Evolutionary conservation across 78 protist genomes (phyloP).

Genomic region (Dictyostelium capitatum): DNA sequence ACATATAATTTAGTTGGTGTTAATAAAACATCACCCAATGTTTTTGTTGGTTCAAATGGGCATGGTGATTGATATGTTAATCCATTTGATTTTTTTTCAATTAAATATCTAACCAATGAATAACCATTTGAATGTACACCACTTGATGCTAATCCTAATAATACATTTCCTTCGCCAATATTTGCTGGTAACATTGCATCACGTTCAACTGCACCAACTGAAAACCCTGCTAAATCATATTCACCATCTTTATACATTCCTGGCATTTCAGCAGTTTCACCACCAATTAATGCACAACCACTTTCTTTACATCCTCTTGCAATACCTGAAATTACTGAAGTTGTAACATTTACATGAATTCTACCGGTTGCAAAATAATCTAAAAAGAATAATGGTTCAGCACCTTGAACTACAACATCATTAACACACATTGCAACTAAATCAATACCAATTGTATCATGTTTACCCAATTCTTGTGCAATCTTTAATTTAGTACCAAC

Average conservation of each 20-base stretch:
- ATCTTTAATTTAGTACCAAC: constrained; percentile 94
- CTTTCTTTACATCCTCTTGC: constrained; percentile 85
- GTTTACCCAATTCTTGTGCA: constrained; percentile 84
- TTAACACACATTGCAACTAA: constrained; percentile 96
- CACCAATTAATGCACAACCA: constrained; percentile 93
- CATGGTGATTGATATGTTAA: constrained; percentile 37
- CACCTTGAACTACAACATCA: constrained; percentile 93
- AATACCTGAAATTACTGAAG: constrained; percentile 87
- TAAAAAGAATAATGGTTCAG: constrained; percentile 95
- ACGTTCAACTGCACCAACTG: constrained; percentile 93
- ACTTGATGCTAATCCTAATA: constrained; percentile 88
- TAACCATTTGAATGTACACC: constrained; percentile 94
- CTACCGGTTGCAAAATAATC: constrained; percentile 95
- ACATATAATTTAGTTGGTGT: constrained; percentile 91
- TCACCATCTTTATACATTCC: constrained; percentile 91
- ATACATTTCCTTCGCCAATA: constrained; percentile 69
- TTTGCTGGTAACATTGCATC: constrained; percentile 76
- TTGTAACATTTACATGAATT: constrained; percentile 83
- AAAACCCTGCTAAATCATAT: constrained; percentile 95
- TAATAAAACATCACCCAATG: constrained; percentile 85
- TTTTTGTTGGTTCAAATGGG: constrained; percentile 65
- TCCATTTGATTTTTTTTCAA: constrained; percentile 32
- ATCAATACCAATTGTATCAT: constrained; percentile 90
- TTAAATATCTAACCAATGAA: constrained; percentile 88
- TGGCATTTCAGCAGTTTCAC: constrained; percentile 97